Evolutionary conservation across 176 grass and related monocot species (phyloP), one percentile per base, ranked within the genome.

Genomic region (Cenchrus americanus): DNA sequence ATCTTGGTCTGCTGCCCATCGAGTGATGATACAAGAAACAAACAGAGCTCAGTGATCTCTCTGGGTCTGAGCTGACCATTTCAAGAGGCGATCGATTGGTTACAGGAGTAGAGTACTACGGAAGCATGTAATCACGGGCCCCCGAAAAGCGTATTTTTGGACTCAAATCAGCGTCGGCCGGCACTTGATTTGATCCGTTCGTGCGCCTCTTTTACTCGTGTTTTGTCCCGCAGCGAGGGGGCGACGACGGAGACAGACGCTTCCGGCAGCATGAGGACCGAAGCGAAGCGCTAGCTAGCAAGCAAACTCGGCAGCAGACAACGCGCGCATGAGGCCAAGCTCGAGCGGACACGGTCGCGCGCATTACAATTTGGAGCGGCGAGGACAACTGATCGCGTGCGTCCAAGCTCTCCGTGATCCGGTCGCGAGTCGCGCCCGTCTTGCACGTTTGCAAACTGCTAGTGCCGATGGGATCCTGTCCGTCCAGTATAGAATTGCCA

Each of bases 111-210:
- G 34, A 37, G 34, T 37, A 37, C 4, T 37, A 37, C 34, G 83
- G 19, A 62, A 81, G 80, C 57, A 58, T 52, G 34, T 37, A 37
- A 37, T 4, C 34, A 44, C 43, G 43, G 8, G 43, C 13, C 18
- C 66, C 18, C 0, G 6, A 86, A 85, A 90, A 66, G 72, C 9
- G 49, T 12, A 41, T 30, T 77, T 57, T 72, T 78, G 66, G 83
- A 82, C 72, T 49, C 40, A 12, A 43, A 6, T 46, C 22, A 15
- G 10, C 47, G 37, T 84, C 77, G 19, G 63, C 13, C 48, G 14
- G 77, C 72, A 26, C 21, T 78, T 73, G 79, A 73, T 86, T 86
- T 82, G 88, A 82, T 82, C 72, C 66, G 58, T 90, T 90, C 88
- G 79, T 86, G 88, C 66, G 67, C 78, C 78, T 19, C 80, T 77